A percentile compares a stretch with the other conserved stretches of the same genome.
phyloP scores from a whole-genome alignment of 805 yeast species.

The Saturnispora sanitii region DNA sequence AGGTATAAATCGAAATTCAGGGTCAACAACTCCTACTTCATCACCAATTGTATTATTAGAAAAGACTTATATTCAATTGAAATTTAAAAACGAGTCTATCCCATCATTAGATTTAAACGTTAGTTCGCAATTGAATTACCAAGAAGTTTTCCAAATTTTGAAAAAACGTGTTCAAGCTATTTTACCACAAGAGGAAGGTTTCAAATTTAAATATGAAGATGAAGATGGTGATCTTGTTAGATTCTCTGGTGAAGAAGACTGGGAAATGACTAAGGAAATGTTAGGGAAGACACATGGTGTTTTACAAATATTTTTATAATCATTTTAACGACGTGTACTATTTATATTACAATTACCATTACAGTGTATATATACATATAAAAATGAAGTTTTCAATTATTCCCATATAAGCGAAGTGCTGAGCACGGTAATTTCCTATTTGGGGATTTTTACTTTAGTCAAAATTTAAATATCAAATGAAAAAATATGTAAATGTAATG shows the following conservation, averaged over 20 bases:
- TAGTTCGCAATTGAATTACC: slow-evolving; percentile 25
- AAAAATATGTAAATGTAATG: background rate
- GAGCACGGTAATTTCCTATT: background rate
- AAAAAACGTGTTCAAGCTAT: slow-evolving; percentile 44
- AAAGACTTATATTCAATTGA: slow-evolving; percentile 21
- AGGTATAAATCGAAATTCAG: background rate
- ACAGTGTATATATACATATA: too few relatives aligned
- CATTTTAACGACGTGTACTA: too few relatives aligned
- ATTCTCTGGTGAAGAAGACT: slow-evolving; percentile 78
- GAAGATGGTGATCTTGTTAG: slow-evolving; percentile 93
- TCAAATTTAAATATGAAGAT: slow-evolving; percentile 71
- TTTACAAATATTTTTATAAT: background rate
- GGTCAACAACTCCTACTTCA: slow-evolving; percentile 2
- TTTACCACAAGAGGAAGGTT: slow-evolving; percentile 30
- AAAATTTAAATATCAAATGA: too few relatives aligned
- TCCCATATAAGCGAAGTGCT: background rate
- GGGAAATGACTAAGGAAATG: slow-evolving; percentile 76
- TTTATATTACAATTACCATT: too few relatives aligned
- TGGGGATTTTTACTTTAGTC: background rate
- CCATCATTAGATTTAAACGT: slow-evolving; percentile 60
- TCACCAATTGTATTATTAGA: slow-evolving; percentile 4
- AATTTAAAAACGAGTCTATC: slow-evolving; percentile 29
- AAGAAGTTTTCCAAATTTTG: slow-evolving; percentile 32
- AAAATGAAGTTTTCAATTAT: too few relatives aligned
- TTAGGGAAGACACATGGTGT: slow-evolving; percentile 22